Evolutionary conservation across 805 yeast species (phyloP).

Genomic region (Yamadazyma scolyti): DNA sequence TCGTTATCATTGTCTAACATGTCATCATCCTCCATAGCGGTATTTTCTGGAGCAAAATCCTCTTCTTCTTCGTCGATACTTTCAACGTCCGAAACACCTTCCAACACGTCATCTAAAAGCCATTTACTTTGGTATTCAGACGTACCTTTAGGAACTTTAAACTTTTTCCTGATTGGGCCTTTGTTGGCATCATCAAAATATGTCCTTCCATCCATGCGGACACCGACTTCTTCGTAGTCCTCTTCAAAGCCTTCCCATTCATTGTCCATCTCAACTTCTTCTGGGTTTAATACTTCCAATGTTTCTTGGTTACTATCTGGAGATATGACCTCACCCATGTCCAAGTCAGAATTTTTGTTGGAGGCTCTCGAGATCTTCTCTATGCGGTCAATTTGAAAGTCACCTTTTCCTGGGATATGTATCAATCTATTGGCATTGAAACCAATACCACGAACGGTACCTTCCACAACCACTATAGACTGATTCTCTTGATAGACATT

Average conservation of each 20-base stretch:
- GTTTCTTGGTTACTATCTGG: slow-evolving; percentile 49
- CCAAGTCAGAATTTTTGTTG: slow-evolving; percentile 16
- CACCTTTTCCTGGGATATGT: slow-evolving; percentile 89
- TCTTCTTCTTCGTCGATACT: slow-evolving; percentile 39
- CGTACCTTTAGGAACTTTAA: slow-evolving; percentile 62
- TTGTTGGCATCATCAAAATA: slow-evolving; percentile 33
- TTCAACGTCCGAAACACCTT: slow-evolving; percentile 41
- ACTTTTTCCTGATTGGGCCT: slow-evolving; percentile 18
- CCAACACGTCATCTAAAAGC: slow-evolving; percentile 58
- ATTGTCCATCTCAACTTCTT: slow-evolving; percentile 41
- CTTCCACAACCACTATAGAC: slow-evolving; percentile 60
- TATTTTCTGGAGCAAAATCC: slow-evolving; percentile 18
- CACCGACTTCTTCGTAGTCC: slow-evolving; percentile 31
- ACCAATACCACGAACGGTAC: slow-evolving; percentile 84
- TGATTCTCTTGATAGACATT: slow-evolving; percentile 40
- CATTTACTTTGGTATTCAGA: slow-evolving; percentile 77
- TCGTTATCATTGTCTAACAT: slow-evolving; percentile 22
- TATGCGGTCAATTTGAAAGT: slow-evolving; percentile 69
- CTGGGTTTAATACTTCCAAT: slow-evolving; percentile 58
- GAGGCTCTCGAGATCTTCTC: slow-evolving; percentile 40
- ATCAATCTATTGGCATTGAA: slow-evolving; percentile 73
- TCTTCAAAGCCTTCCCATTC: slow-evolving; percentile 31
- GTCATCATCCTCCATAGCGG: slow-evolving; percentile 12
- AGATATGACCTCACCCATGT: slow-evolving; percentile 19
- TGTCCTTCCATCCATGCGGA: slow-evolving; percentile 54